phyloP scores from a whole-genome alignment of 306 rosid species.

The Trifolium dubium region DNA sequence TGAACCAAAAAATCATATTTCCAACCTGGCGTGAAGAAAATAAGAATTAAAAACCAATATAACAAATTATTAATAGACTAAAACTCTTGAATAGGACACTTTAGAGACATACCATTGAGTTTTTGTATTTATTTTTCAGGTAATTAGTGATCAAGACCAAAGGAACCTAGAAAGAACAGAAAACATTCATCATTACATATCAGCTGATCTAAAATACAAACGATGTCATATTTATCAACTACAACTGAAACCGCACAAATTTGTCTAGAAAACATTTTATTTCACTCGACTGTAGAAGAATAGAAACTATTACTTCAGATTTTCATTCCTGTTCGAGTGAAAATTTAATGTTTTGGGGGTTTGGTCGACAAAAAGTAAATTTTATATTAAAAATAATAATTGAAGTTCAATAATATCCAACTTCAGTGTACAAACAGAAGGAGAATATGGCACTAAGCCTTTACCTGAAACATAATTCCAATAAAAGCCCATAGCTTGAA shows the following conservation, averaged over 20 bases:
- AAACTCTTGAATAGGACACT: conserved; percentile 14
- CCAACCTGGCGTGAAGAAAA: conserved; percentile 68
- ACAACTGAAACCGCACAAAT: conserved; percentile 13
- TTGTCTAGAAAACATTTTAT: neutral
- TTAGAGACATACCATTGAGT: conserved; percentile 73
- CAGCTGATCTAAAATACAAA: conserved; percentile 25
- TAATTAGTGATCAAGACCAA: conserved; percentile 80
- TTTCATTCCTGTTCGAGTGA: conserved; percentile 8
- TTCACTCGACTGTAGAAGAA: conserved; percentile 15
- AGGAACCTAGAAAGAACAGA: conserved; percentile 62
- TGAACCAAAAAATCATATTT: conserved; percentile 92
- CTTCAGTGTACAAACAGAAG: neutral
- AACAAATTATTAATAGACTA: neutral
- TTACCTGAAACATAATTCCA: conserved; percentile 92
- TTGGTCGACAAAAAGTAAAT: neutral
- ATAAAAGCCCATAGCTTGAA: conserved; percentile 95
- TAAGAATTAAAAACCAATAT: conserved; percentile 28
- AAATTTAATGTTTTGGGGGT: neutral
- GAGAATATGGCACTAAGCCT: conserved; percentile 19
- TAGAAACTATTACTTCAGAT: conserved; percentile 7
- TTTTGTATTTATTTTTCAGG: conserved; percentile 76
- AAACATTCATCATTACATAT: conserved; percentile 28
- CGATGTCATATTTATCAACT: conserved; percentile 17
- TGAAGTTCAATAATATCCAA: conserved; percentile 5
- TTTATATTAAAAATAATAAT: neutral